Evolutionary conservation across 2,329 filamentous ascomycete genomes (phyloP).

Genomic region (Aurifilum marmelostoma): DNA sequence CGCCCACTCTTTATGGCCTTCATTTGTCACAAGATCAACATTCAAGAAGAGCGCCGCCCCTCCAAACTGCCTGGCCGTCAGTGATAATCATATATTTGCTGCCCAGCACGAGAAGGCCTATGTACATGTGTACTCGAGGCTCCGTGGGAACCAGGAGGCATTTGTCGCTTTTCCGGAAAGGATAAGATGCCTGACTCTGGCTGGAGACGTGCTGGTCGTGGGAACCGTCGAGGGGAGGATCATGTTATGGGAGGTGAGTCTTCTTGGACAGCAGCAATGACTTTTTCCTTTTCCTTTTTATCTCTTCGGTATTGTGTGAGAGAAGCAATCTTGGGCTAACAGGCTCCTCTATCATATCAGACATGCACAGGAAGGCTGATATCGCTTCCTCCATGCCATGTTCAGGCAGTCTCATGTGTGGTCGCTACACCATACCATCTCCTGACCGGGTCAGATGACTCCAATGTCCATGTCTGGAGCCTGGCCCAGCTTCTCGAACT

Average conservation of each 20-base stretch:
- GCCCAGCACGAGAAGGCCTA: conserved; percentile 91
- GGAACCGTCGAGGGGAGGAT: conserved; percentile 85
- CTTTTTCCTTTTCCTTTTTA: too few relatives aligned
- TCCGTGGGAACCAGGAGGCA: conserved; percentile 84
- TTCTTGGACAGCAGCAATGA: not conserved
- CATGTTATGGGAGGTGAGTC: conserved; percentile 87
- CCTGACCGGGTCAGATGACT: conserved; percentile 80
- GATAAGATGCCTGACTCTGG: conserved; percentile 76
- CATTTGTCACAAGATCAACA: conserved; percentile 71
- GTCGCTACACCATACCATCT: conserved; percentile 72
- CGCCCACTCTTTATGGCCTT: conserved; percentile 78
- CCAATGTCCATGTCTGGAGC: conserved; percentile 92
- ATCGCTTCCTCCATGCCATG: conserved; percentile 75
- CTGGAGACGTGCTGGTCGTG: conserved; percentile 72
- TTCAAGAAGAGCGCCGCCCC: conserved; percentile 94
- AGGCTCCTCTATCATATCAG: conserved; percentile 48
- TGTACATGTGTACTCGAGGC: conserved; percentile 86
- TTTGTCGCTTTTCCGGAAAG: conserved; percentile 85
- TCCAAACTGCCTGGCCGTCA: conserved; percentile 78
- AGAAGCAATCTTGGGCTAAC: not conserved
- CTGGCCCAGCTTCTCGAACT: conserved; percentile 71
- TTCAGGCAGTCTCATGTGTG: conserved; percentile 79
- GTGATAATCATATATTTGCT: conserved; percentile 82
- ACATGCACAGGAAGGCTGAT: conserved; percentile 75
- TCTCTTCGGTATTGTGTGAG: too few relatives aligned